Conservation (phyloP, 73 alveolate genomes). For the Durusdinium trenchii region DNA sequence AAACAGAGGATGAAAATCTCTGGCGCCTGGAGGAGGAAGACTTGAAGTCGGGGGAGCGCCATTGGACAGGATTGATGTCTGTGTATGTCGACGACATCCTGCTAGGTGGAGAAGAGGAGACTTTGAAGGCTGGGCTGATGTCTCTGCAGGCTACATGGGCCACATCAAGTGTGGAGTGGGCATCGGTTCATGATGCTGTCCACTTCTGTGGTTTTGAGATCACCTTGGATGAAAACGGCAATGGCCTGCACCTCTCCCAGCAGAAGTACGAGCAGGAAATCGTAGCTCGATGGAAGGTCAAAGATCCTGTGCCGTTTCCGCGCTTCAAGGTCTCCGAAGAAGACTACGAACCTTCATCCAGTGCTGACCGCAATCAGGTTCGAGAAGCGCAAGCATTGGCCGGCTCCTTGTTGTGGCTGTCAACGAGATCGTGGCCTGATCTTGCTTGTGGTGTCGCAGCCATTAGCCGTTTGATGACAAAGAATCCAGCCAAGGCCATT, state of each 20-base stretch:
- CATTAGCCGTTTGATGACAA: background rate
- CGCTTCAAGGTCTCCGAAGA: background rate
- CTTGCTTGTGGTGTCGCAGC: background rate
- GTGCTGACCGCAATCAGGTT: background rate
- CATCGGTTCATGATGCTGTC: background rate
- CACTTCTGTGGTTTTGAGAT: background rate
- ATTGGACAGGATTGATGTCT: background rate
- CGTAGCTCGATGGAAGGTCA: background rate
- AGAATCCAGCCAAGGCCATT: background rate
- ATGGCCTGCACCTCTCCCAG: background rate
- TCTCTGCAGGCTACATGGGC: background rate
- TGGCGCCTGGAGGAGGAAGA: background rate
- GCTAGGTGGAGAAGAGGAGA: background rate
- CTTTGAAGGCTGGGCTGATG: background rate
- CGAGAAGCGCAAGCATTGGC: background rate
- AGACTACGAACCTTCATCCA: background rate
- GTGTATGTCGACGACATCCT: background rate
- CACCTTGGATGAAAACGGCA: background rate
- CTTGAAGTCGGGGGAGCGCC: background rate
- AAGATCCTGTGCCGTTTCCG: background rate
- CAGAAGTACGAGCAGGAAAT: background rate
- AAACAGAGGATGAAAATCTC: too few relatives aligned
- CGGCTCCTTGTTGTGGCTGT: background rate
- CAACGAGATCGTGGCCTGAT: background rate
- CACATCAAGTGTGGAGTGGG: background rate